Evolutionary conservation across 805 yeast genomes (phyloP).

Genomic region (Suhomyces sp.): DNA sequence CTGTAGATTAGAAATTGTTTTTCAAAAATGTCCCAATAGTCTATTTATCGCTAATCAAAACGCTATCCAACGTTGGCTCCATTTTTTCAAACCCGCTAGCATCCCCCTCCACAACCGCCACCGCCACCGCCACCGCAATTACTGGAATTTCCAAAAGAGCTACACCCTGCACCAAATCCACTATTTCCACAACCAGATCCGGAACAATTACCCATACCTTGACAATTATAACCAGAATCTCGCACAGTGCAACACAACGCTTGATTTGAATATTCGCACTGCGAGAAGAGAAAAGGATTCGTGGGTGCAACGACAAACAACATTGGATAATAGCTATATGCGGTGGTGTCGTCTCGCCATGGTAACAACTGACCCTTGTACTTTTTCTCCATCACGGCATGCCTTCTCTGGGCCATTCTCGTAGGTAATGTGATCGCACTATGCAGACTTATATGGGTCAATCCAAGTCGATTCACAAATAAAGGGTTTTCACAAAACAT

Average conservation of each 20-base stretch:
- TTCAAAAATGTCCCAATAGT: not conserved
- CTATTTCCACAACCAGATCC: not conserved
- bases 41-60: not conserved
- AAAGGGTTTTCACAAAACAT: not conserved
- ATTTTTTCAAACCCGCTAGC: slow-evolving; percentile 8
- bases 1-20: not conserved
- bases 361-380: slow-evolving; percentile 3
- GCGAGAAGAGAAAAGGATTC: slow-evolving; percentile 1
- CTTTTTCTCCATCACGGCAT: slow-evolving; percentile 1
- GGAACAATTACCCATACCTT: slow-evolving; percentile 4
- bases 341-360: not conserved
- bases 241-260: slow-evolving; percentile 9
- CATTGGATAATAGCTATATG: slow-evolving; percentile 5
- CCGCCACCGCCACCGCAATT: slow-evolving; percentile 3
- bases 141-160: not conserved
- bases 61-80: not conserved
- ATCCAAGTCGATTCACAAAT: slow-evolving; percentile 7
- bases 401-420: slow-evolving; percentile 1
- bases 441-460: slow-evolving; percentile 15
- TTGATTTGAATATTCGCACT: slow-evolving; percentile 6
- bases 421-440: slow-evolving; percentile 12
- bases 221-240: slow-evolving; percentile 6
- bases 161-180: not conserved
- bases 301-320: slow-evolving; percentile 11
- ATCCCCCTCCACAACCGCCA: slow-evolving; percentile 9